Base-by-base conservation (phyloP, 2,329 filamentous ascomycete species). In the Fonsecaea monophora region DNA sequence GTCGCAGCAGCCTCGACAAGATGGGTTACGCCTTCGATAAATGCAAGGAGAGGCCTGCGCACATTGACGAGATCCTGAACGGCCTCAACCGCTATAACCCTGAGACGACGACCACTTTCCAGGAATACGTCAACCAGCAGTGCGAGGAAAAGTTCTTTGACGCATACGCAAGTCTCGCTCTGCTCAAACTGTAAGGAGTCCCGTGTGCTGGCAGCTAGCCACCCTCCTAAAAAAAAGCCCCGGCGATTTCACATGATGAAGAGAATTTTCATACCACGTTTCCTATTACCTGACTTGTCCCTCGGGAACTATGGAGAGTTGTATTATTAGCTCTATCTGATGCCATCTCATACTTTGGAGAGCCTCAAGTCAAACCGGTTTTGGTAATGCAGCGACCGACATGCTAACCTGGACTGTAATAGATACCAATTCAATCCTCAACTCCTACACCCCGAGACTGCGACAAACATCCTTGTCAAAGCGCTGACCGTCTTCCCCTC, bases 341-440 rank as follows among this genome's bases (percentile, higher is more conserved):
- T 50, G 45, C 15, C 21, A 10, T 50, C 45, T 18, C 15, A 10
- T 13, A 79, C 72, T 60, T 38, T 25, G 25, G 15, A 34, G 40
- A 57, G 4, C 37, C 7, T 53, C 40, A 25, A 53, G 8, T 34
- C 48, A 8, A 30, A 15, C 45, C 13, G 53, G 12, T 45, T 63
- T 3, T 35, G 56, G 6, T 37, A 9, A 10, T 35, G 34, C 21
- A 30, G 9, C 37, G 18, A 58, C 9, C 18, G 40, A 58, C 10
- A 63, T 38, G 48, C 71, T 72, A 64, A 72, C 68, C 60, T 38
- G 55, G 10, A 32, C 9, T 10, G 59, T 66, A 67, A 70, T 66
- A 99, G 95, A 72, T 99, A 99, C 87, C 96, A 99, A 84, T 97
- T 99, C 84, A 99, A 99, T 88, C 95, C 95, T 60, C 94, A 98